phyloP scores from a whole-genome alignment of 139 green algal species.

The Chlamydomonas applanata region DNA sequence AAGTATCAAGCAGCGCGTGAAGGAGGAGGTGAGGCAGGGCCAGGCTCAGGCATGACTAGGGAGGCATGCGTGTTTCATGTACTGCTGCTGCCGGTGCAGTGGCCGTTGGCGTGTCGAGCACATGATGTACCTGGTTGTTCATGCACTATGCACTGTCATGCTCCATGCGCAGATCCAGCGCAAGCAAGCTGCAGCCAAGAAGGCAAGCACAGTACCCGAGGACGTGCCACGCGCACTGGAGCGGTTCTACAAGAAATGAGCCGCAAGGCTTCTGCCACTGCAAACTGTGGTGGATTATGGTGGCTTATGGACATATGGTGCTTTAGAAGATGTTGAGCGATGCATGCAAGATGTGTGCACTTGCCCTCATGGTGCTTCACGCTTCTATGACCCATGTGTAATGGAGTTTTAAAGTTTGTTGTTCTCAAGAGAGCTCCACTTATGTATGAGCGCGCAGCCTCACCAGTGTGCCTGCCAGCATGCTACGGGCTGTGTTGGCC shows the following conservation, averaged over 20 bases:
- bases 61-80: neutral
- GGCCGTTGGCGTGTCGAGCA: neutral
- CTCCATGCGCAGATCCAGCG: conserved; percentile 14
- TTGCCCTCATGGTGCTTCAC: too few species aligned
- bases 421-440: too few species aligned
- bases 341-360: too few species aligned
- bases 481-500: too few species aligned
- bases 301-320: too few species aligned
- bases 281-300: too few species aligned
- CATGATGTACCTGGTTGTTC: neutral
- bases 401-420: too few species aligned
- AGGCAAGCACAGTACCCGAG: conserved; percentile 32
- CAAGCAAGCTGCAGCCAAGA: conserved; percentile 33
- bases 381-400: too few species aligned
- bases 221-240: conserved; percentile 62
- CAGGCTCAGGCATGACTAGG: neutral
- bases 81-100: neutral
- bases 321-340: too few species aligned
- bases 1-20: conserved; percentile 31
- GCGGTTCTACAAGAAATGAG: conserved; percentile 59
- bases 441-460: too few species aligned
- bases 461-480: too few species aligned
- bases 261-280: too few species aligned
- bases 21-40: conserved; percentile 42
- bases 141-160: neutral